Percentiles rank a stretch among this genome's conserved stretches.
These are phyloP conservation scores for Penicillium olsonii DNA, from an alignment of 2,329 filamentous ascomycete species.

Conservation along the genomic window DNA sequence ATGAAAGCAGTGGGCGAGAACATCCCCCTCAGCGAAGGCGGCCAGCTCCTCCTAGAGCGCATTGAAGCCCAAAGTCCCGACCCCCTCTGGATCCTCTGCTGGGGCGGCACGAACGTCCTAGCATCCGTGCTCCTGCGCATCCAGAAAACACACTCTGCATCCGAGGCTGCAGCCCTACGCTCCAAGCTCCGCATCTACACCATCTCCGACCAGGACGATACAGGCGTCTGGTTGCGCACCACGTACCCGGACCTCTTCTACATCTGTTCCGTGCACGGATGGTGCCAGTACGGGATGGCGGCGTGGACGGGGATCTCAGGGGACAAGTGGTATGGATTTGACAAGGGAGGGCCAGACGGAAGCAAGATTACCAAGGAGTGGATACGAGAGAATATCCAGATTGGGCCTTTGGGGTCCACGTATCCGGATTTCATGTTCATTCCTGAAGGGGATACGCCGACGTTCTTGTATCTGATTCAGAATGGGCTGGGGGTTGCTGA, in stretches of 20 bases:
- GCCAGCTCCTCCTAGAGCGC: conserved; percentile 46
- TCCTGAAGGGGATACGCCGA: conserved; percentile 54
- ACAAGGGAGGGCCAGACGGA: conserved; percentile 52
- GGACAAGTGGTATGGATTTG: conserved; percentile 50
- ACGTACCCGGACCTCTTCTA: conserved; percentile 59
- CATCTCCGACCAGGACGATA: conserved; percentile 63
- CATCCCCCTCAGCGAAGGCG: conserved; percentile 45
- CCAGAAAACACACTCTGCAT: conserved; percentile 13
- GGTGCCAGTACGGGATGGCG: conserved; percentile 56
- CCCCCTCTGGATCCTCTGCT: conserved; percentile 55
- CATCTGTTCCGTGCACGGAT: conserved; percentile 58
- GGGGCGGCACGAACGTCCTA: conserved; percentile 57
- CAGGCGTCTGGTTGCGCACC: conserved; percentile 57
- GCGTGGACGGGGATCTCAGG: conserved; percentile 60
- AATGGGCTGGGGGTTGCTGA: conserved; percentile 45
- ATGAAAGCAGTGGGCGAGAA: conserved; percentile 39
- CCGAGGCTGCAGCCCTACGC: conserved; percentile 40
- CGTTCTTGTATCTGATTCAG: conserved; percentile 44
- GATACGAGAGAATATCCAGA: conserved; percentile 57
- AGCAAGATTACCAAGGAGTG: conserved; percentile 53
- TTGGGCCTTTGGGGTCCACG: conserved; percentile 48
- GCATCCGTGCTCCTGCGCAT: conserved; percentile 51
- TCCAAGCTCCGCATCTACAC: conserved; percentile 54
- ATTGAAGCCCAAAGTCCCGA: conserved; percentile 40
- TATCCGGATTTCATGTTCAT: conserved; percentile 55